phyloP scores from a whole-genome alignment of 106 monocot species.

The Apostasia ramifera region DNA sequence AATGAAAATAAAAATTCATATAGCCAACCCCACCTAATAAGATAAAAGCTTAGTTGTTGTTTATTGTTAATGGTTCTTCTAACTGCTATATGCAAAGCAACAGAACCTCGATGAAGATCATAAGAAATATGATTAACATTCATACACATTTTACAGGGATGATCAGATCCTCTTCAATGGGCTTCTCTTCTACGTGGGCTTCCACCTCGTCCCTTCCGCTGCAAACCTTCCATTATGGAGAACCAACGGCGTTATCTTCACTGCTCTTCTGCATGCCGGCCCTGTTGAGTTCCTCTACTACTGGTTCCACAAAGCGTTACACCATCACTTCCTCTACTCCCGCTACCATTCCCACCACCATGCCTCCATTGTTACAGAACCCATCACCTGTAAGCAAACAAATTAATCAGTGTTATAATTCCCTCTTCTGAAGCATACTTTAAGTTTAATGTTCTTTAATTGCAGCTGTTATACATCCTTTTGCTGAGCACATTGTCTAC shows the following conservation, averaged over 20 bases:
- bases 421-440: not conserved
- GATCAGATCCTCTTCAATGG: constrained; percentile 68
- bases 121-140: not conserved
- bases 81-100: not conserved
- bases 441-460: not conserved
- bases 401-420: not conserved
- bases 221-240: constrained; percentile 40
- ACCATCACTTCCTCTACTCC: constrained; percentile 92
- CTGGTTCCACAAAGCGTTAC: constrained; percentile 87
- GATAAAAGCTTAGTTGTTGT: no score
- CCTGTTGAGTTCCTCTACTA: constrained; percentile 98
- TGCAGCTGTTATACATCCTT: constrained; percentile 74
- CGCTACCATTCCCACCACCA: constrained; percentile 97
- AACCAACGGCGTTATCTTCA: constrained; percentile 36
- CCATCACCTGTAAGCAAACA: constrained; percentile 68
- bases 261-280: constrained; percentile 40
- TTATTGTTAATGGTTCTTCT: no score
- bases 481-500: constrained; percentile 53
- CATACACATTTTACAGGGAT: constrained; percentile 41
- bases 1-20: no score
- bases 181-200: constrained; percentile 33
- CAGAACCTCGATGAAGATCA: not conserved
- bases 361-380: constrained; percentile 88
- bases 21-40: no score
- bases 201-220: constrained; percentile 14